Evolutionary conservation across 148 eudicot species (phyloP), one percentile per base, ranked within the genome.

Genomic region (Silene latifolia): DNA sequence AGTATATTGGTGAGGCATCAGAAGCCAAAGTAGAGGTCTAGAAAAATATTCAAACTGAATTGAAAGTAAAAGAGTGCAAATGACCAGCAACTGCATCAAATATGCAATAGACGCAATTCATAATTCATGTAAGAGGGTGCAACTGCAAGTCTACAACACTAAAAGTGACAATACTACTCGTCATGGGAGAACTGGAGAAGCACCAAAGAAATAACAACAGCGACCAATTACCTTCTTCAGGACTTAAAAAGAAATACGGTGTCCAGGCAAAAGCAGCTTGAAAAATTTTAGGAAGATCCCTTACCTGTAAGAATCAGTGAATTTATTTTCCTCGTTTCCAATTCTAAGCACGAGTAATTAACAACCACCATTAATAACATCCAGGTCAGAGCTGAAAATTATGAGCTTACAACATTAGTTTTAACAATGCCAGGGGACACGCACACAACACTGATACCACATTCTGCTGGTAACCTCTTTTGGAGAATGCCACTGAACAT

Each of bases 391-490:
- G 13, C 60, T 13, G 59, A 54, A 48, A 72, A 74, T 89, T 29
- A 53, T 78, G 67, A 58, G 78, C 96, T 83, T 87, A 94, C 98
- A 83, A 94, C 97, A 80, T 92, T 87, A 35, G 98, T 94, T 13
- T 91, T 91, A 67, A 94, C 98, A 75, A 94, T 88, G 79, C 98
- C 98, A 83, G 98, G 98, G 29, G 97, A 88, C 35, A 85, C 92
- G 83, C 98, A 91, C 39, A 87, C 79, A 71, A 94, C 91, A 58
- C 81, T 87, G 71, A 94, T 80, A 72, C 98, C 97, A 75, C 93
- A 82, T 83, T 94, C 97, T 57, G 91, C 87, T 69, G 98, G 98
- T 78, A 94, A 67, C 80, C 85, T 79, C 73, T 92, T 90, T 68
- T 92, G 93, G 79, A 94, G 91, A 69, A 90, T 78, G 71, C 93